phyloP scores from a whole-genome alignment of 768 basidiomycete species.

The Suillus fuscotomentosus region DNA sequence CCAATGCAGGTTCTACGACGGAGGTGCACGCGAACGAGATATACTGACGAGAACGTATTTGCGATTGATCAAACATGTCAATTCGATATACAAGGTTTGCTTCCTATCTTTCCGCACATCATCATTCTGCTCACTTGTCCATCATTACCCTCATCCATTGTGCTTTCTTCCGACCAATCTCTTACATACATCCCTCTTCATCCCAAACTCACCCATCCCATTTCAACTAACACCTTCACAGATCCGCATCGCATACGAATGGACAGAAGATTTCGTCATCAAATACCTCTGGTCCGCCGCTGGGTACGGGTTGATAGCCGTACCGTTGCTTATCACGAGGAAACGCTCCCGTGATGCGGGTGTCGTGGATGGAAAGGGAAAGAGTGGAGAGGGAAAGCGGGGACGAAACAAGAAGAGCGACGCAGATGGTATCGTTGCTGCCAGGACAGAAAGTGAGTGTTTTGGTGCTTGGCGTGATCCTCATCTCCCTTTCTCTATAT shows the following conservation, averaged over 20 bases:
- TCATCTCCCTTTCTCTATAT: background rate
- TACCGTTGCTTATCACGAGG: constrained; percentile 79
- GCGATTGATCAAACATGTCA: constrained; percentile 82
- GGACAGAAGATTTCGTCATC: constrained; percentile 97
- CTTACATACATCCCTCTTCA: background rate
- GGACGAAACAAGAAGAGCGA: constrained; percentile 6
- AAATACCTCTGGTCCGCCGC: constrained; percentile 95
- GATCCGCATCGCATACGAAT: constrained; percentile 90
- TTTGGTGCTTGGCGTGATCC: background rate
- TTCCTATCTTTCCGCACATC: background rate
- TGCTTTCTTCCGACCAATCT: background rate
- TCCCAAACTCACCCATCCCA: background rate
- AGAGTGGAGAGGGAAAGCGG: constrained; percentile 14
- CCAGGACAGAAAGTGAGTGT: constrained; percentile 47
- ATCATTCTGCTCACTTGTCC: background rate
- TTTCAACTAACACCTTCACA: constrained; percentile 22
- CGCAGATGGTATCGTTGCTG: constrained; percentile 39
- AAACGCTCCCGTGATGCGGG: constrained; percentile 7
- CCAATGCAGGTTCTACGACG: constrained; percentile 79
- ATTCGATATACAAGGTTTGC: constrained; percentile 79
- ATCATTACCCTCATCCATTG: background rate
- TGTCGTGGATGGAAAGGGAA: constrained; percentile 14
- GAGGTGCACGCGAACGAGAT: constrained; percentile 77
- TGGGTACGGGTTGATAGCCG: constrained; percentile 88
- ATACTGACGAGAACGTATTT: constrained; percentile 80